Evolutionary conservation across 176 grass and related monocot genomes (phyloP).

Genomic region (Rhynchospora breviuscula): DNA sequence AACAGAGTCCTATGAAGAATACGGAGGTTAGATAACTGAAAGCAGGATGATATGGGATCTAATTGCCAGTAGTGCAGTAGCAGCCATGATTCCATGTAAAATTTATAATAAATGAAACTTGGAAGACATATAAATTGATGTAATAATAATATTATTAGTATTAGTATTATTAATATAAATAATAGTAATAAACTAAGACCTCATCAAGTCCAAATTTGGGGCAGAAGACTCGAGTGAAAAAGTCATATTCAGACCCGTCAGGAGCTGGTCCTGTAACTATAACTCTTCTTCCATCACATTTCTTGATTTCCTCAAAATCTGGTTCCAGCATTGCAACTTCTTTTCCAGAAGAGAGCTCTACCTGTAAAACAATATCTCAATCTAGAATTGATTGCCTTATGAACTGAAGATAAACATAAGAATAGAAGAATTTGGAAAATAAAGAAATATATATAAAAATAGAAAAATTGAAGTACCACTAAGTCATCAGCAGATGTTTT

Average conservation of each 20-base stretch:
- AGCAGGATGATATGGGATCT: not conserved
- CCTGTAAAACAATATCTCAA: conserved; percentile 8
- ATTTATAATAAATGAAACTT: no score
- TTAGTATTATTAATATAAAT: not conserved
- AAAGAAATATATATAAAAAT: not conserved
- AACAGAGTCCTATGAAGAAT: conserved; percentile 37
- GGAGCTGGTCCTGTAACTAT: conserved; percentile 35
- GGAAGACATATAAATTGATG: not conserved
- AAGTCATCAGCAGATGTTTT: conserved; percentile 28
- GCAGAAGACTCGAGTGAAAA: conserved; percentile 39
- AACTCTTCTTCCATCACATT: conserved; percentile 27
- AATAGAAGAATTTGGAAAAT: not conserved
- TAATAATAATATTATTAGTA: no score
- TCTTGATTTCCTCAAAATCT: conserved; percentile 39
- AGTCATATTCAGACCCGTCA: conserved; percentile 36
- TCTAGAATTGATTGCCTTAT: not conserved
- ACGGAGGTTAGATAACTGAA: not conserved
- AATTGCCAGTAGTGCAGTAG: not conserved
- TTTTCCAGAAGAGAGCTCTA: conserved; percentile 43
- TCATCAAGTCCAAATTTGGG: conserved; percentile 46
- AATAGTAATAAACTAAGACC: conserved; percentile 18
- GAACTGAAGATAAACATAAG: not conserved
- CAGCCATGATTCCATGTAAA: no score
- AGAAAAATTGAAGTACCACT: conserved; percentile 33
- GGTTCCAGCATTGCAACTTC: conserved; percentile 32